Base-by-base conservation (phyloP, 176 grass and related monocot genomes). In the Leersia perrieri region DNA sequence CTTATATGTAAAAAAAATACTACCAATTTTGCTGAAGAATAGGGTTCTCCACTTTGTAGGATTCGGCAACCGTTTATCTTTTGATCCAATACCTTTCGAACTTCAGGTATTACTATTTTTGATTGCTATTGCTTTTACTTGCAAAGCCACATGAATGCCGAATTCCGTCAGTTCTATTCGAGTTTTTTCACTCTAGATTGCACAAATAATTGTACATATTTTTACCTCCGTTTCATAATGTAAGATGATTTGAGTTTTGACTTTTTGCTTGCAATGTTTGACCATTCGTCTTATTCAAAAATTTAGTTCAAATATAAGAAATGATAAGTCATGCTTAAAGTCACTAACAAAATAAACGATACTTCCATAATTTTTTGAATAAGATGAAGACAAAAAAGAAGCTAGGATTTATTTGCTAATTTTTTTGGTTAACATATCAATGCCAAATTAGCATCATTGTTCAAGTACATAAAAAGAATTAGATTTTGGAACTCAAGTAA, bases 11-110 rank as follows among this genome's bases (percentile, higher is more conserved):
- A 98, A 93, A 78, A 93, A 84, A 51, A 91, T 98, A 83, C 77
- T 98, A 25, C 96, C 92, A 64, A 91, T 98, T 80, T 88, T 98
- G 78, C 51, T 95, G 32, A 93, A 89, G 68, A 98, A 98, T 38
- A 87, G 84, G 81, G 84, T 95, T 87, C 86, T 98, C 66, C 96
- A 98, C 82, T 98, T 98, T 81, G 85, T 93, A 62, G 96, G 96
- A 89, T 98, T 95, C 84, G 96, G 96, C n/a, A 98, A 95, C 75
- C 96, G 96, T 36, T 91, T 98, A 83, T 91, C 96, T 91, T 98
- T 91, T 91, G 96, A 98, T 30, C 96, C 92, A 27, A 86, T 98
- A 93, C 92, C 96, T 67, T 95, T 91, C 89, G 88, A 93, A n/a
- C 75, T 95, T 75, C 96, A 98, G 90, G 96, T 98, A 86, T 47